Conservation (phyloP, 805 yeast species). For the Metschnikowia matae region DNA sequence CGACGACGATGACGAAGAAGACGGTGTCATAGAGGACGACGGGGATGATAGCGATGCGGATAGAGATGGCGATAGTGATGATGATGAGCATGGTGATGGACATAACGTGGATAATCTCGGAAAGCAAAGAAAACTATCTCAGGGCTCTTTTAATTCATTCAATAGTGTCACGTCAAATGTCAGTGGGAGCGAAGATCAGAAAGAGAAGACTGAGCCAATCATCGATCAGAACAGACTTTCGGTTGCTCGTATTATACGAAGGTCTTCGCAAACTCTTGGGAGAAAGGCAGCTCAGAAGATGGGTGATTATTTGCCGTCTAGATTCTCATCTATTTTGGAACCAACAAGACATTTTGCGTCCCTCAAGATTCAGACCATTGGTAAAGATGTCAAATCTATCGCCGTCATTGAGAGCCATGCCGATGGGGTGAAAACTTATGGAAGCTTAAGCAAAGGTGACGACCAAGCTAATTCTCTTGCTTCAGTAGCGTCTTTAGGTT, state of each 20-base stretch:
- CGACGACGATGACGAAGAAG: conserved; percentile 19
- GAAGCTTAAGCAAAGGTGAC: conserved; percentile 12
- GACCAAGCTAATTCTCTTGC: conserved; percentile 5
- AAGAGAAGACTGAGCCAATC: conserved; percentile 50
- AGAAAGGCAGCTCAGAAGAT: conserved; percentile 80
- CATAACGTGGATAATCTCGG: conserved; percentile 18
- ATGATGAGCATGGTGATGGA: conserved; percentile 16
- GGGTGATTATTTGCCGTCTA: conserved; percentile 81
- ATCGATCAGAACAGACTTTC: conserved; percentile 68
- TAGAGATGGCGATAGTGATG: conserved; percentile 27
- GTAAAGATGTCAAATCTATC: conserved; percentile 39
- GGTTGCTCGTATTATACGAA: conserved; percentile 68
- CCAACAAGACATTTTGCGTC: conserved; percentile 91
- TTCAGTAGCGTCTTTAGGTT: conserved; percentile 3
- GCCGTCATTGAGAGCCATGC: conserved; percentile 42
- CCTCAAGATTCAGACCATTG: conserved; percentile 53
- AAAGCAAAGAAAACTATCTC: conserved; percentile 35
- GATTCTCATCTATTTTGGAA: conserved; percentile 78
- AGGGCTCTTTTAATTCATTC: conserved; percentile 33
- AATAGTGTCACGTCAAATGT: conserved; percentile 29
- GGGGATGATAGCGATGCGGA: conserved; percentile 22
- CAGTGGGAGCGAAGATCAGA: conserved; percentile 19
- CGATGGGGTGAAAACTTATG: conserved; percentile 30
- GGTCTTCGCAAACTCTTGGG: conserved; percentile 75
- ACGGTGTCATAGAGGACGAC: conserved; percentile 21